Conservation (phyloP, 352 stramenopile species). For the Salisapilia sapeloensis region DNA sequence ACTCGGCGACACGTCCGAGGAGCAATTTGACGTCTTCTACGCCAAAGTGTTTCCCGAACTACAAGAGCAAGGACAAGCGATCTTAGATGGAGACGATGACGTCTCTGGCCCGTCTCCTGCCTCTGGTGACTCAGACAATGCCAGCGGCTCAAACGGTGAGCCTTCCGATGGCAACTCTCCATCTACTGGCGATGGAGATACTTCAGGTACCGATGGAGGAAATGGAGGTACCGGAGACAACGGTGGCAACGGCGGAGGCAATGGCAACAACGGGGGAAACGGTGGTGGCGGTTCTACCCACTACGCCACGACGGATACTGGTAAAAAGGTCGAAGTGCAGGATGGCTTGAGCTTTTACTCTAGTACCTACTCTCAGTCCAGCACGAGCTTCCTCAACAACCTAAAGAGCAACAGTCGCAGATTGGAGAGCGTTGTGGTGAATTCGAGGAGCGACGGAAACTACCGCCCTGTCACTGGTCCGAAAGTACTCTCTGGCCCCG, state of each 20-base stretch:
- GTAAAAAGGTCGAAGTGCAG: too few relatives aligned
- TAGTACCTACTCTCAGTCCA: constrained; percentile 2
- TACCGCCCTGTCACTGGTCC: constrained; percentile 23
- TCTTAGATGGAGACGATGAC: constrained; percentile 1
- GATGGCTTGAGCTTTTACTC: constrained; percentile 2
- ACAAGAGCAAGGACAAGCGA: constrained; percentile 8
- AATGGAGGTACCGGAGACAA: constrained; percentile 4
- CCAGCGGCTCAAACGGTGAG: constrained; percentile 5
- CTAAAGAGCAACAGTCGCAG: constrained; percentile 30
- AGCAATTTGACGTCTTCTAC: constrained; percentile 44
- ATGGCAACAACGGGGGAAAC: too few relatives aligned
- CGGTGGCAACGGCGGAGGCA: constrained; percentile 2
- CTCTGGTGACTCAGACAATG: constrained; percentile 1
- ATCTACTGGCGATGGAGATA: too few relatives aligned
- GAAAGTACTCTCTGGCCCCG: constrained; percentile 17
- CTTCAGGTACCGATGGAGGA: too few relatives aligned
- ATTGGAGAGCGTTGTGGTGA: constrained; percentile 39
- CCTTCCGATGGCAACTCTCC: constrained; percentile 6
- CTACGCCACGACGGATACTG: too few relatives aligned
- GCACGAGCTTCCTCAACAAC: constrained; percentile 17
- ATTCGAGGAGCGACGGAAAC: constrained; percentile 12
- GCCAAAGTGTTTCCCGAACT: constrained; percentile 42
- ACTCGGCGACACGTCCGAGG: constrained; percentile 18
- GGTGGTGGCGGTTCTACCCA: too few relatives aligned
- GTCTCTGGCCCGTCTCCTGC: neutral